Conservation (phyloP, 2,329 filamentous ascomycete species). For the Rhytidhysteron rufulum region DNA sequence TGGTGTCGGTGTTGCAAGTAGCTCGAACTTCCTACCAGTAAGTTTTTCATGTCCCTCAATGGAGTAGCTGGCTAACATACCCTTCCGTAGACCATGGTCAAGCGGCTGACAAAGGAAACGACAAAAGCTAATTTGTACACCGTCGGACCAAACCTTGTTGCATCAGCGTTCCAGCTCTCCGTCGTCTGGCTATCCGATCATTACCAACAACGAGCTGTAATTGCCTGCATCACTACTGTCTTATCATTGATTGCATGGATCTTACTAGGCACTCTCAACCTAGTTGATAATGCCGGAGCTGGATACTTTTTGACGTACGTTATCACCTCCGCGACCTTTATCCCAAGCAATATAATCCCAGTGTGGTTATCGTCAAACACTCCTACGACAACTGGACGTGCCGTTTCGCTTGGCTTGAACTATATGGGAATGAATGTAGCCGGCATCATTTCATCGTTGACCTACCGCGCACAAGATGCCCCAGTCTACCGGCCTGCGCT, state of each 20-base stretch:
- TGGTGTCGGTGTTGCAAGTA: not conserved
- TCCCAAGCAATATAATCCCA: not conserved
- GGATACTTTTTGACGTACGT: not conserved
- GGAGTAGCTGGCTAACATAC: too few species aligned
- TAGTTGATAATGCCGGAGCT: not conserved
- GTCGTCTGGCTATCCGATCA: slow-evolving; percentile 3
- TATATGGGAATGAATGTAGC: too few species aligned
- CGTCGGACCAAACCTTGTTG: slow-evolving; percentile 6
- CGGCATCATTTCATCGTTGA: too few species aligned
- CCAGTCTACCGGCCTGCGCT: too few species aligned
- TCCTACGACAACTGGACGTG: not conserved
- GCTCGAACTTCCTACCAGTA: not conserved
- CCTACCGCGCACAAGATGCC: too few species aligned
- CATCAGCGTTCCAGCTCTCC: slow-evolving; percentile 2
- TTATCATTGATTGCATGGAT: not conserved
- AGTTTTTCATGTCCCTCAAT: too few species aligned
- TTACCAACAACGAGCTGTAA: slow-evolving; percentile 3
- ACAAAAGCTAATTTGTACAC: slow-evolving; percentile 7
- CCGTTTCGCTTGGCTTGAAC: not conserved
- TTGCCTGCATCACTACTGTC: not conserved
- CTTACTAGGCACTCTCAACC: not conserved
- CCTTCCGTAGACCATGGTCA: not conserved
- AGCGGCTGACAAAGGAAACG: not conserved
- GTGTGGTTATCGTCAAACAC: not conserved
- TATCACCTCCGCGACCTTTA: not conserved